phyloP scores from a whole-genome alignment of 495 filamentous ascomycete species.

The Hamigera avellanea region DNA sequence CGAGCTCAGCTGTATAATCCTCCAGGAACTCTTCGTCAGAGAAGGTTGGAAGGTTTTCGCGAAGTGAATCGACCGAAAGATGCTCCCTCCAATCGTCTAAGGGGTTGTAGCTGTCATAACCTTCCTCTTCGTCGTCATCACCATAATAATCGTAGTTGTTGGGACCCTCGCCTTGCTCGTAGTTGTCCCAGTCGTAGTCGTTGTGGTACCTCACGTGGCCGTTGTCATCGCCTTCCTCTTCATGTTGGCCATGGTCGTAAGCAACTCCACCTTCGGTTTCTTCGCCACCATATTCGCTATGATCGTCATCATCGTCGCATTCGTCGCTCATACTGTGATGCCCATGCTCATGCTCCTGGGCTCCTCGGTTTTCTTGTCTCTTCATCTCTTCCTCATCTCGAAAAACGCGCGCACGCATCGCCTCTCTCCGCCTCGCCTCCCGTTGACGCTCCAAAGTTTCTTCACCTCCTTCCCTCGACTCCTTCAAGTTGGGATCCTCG shows the following conservation, averaged over 20 bases:
- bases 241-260: too few relatives aligned
- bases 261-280: neutral
- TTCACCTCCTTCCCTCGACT: constrained; percentile 16
- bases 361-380: constrained; percentile 2
- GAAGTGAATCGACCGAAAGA: too few relatives aligned
- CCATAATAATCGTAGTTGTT: neutral
- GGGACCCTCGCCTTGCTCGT: too few relatives aligned
- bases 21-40: too few relatives aligned
- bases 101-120: neutral
- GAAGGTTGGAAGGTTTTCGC: too few relatives aligned
- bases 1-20: too few relatives aligned
- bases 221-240: too few relatives aligned
- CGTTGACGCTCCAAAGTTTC: too few relatives aligned
- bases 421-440: constrained; percentile 9
- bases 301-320: neutral
- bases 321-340: neutral
- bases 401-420: constrained; percentile 6
- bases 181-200: too few relatives aligned
- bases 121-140: neutral
- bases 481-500: constrained; percentile 16
- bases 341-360: neutral
- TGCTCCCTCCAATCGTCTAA: too few relatives aligned
- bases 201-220: too few relatives aligned
- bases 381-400: constrained; percentile 7
- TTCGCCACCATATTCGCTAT: constrained; percentile 1